Base-by-base conservation (phyloP, 257 asterid species). In the Handroanthus guayacan region DNA sequence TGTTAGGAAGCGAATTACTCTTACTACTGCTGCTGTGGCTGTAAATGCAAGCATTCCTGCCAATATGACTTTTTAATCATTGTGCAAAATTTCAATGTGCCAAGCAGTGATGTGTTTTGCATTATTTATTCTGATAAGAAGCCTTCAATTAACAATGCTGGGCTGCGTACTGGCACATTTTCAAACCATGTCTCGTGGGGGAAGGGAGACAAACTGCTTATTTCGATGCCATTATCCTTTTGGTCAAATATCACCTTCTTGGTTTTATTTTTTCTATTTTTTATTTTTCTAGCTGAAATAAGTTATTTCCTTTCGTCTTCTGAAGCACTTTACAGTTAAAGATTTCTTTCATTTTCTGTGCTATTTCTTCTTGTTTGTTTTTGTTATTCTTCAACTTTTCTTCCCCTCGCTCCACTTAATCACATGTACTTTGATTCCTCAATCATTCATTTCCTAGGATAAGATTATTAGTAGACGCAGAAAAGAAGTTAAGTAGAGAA, bases 341-440 rank as follows among this genome's bases (percentile, higher is more conserved):
- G n/a, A 13, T 34, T 52, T 12, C 50, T 25, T 48, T 25, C 16
- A 10, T 36, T 31, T 50, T 51, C 50, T 50, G 3, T 47, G 63
- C 9, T 36, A 12, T 38, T n/a, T 34, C 52, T 34, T 8, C 14
- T 14, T 31, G 0, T 39, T 18, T 50, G 3, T 36, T 9, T 37
- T 8, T 0, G 5, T 25, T 51, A 2, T 43, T 5, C 7, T 51
- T 51, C 48, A 31, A 57, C 25, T 69, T 14, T 69, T 14, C 63
- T 63, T 37, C 62, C 6, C 16, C 48, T 39, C 38, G 6, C 60
- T 70, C 37, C 74, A 25, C 74, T 70, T 36, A 37, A 57, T 17
- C 3, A 16, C 75, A 14, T 4, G 31, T 47, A 12, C 39, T 36
- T 38, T 54, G 11, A 38, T 38, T 16, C 12, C 38, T 54, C 65